Evolutionary conservation across 352 stramenopile species (phyloP), one percentile per base, ranked within the genome.

Genomic region (Pythium guiyangense): DNA sequence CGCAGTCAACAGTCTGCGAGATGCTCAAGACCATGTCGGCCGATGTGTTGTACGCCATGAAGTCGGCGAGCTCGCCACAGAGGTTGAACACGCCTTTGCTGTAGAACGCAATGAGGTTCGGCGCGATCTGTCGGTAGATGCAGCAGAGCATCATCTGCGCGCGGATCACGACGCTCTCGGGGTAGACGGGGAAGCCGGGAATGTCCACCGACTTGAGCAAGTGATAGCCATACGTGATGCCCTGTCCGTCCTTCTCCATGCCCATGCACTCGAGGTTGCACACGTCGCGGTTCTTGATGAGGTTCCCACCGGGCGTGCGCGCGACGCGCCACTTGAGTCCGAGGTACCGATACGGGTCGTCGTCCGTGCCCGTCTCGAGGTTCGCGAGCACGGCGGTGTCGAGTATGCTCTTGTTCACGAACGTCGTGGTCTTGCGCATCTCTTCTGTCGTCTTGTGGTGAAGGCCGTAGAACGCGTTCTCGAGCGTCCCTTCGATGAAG

Each of bases 11-110:
- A 2, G 63, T 66, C 46, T 58, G 59, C n/a, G 60, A 43, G 27
- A 82, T 68, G 4, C 62, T 67, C 6, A 82, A 51, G 59, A 84
- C 69, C 11, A 75, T 62, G 4, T 73, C 64, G 1, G 62, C 70
- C 0, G 70, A 74, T 5, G 69, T 74, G 61, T 64, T 77, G 64
- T 71, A 78, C 25, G 74, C 64, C 5, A 84, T 55, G 15, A 77
- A 68, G 3, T 75, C 59, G 0, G 72, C 60, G 5, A 81, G 58
- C 11, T 77, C 64, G 2, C 73, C 77, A 4, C 73, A 72, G 4
- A 83, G 53, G 56, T 85, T 66, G 40, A 84, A 70, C 56, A 84
- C 71, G 5, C 77, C 77, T 43, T 85, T 85, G 39, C 65, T 67
- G 44, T 79, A 87, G 49, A 74, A 66, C n/a, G 64, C 55, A 18